Evolutionary conservation across 2,329 filamentous ascomycete genomes (phyloP).

Genomic region (Ascochyta rabiei): DNA sequence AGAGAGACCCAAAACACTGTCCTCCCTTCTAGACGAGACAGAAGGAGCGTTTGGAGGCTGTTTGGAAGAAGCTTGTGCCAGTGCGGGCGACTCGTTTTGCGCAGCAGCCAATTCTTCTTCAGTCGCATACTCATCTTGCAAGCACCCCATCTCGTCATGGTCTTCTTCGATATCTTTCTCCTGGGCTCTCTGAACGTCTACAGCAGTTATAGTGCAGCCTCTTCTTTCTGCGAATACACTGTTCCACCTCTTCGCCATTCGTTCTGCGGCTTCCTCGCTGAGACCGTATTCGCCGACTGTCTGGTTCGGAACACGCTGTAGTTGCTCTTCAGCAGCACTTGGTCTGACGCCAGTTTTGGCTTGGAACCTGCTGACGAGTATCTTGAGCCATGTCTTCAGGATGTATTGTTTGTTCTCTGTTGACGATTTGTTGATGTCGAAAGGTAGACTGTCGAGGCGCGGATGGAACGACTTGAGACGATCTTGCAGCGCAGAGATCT

Average conservation of each 20-base stretch:
- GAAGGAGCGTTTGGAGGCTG: not conserved
- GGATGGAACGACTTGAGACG: conserved; percentile 33
- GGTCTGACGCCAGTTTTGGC: conserved; percentile 10
- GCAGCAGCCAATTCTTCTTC: not conserved
- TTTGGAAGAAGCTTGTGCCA: not conserved
- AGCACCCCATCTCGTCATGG: conserved; percentile 24
- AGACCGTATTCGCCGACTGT: conserved; percentile 35
- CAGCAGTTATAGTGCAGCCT: conserved; percentile 1
- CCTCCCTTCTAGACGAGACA: not conserved
- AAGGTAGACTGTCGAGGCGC: conserved; percentile 33
- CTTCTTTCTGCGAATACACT: conserved; percentile 21
- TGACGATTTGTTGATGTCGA: conserved; percentile 28
- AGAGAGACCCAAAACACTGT: not conserved
- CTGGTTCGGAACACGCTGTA: conserved; percentile 28
- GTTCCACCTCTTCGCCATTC: conserved; percentile 34
- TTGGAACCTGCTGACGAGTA: conserved; percentile 32
- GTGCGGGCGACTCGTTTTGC: not conserved
- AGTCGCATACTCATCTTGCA: not conserved
- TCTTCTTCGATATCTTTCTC: conserved; percentile 29
- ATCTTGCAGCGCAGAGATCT: conserved; percentile 26
- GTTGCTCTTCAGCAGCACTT: conserved; percentile 12
- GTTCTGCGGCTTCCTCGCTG: conserved; percentile 25
- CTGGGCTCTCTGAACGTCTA: conserved; percentile 3
- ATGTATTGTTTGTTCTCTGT: conserved; percentile 21
- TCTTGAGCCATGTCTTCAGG: conserved; percentile 37